Percentiles rank a stretch among this genome's conserved stretches.
phyloP scores from a whole-genome alignment of 2,329 filamentous ascomycete species.

The Fusarium nurragi region DNA sequence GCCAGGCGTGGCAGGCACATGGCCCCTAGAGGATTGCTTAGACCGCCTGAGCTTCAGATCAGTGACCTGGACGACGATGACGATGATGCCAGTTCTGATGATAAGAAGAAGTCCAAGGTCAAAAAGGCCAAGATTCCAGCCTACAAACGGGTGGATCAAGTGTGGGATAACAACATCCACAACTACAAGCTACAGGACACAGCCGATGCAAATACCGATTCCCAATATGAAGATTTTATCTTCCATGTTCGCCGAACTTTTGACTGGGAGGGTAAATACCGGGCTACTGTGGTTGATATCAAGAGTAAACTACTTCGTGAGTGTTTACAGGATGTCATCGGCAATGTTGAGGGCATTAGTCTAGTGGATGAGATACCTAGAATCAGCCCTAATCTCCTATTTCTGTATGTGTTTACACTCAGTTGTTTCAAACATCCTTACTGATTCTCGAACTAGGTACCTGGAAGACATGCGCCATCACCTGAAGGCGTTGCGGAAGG shows the following conservation, averaged over 20 bases:
- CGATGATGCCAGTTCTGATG: slow-evolving; percentile 8
- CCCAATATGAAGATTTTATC: slow-evolving; percentile 78
- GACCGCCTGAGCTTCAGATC: background rate
- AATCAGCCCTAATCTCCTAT: slow-evolving; percentile 75
- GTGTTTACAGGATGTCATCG: slow-evolving; percentile 57
- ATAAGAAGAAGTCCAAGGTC: slow-evolving; percentile 37
- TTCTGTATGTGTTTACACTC: slow-evolving; percentile 58
- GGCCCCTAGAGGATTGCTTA: background rate
- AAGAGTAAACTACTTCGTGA: slow-evolving; percentile 83
- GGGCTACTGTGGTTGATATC: slow-evolving; percentile 78
- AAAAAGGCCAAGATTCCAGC: slow-evolving; percentile 43
- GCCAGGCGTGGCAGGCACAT: background rate
- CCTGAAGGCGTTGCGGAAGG: slow-evolving; percentile 71
- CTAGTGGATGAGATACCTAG: slow-evolving; percentile 82
- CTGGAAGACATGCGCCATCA: slow-evolving; percentile 77
- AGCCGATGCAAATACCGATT: slow-evolving; percentile 55
- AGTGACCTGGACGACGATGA: background rate
- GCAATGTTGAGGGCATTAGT: slow-evolving; percentile 65
- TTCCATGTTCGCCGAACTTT: slow-evolving; percentile 87
- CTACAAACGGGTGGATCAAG: slow-evolving; percentile 63
- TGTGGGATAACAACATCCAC: slow-evolving; percentile 62
- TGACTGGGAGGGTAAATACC: slow-evolving; percentile 84
- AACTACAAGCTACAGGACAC: slow-evolving; percentile 66
- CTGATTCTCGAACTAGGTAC: slow-evolving; percentile 63
- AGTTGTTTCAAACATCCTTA: no score